A percentile compares a stretch with the other conserved stretches of the same genome.
Evolutionary conservation across 202 grass and related monocot genomes (phyloP).

Genomic region (Brachypodium distachyon): DNA sequence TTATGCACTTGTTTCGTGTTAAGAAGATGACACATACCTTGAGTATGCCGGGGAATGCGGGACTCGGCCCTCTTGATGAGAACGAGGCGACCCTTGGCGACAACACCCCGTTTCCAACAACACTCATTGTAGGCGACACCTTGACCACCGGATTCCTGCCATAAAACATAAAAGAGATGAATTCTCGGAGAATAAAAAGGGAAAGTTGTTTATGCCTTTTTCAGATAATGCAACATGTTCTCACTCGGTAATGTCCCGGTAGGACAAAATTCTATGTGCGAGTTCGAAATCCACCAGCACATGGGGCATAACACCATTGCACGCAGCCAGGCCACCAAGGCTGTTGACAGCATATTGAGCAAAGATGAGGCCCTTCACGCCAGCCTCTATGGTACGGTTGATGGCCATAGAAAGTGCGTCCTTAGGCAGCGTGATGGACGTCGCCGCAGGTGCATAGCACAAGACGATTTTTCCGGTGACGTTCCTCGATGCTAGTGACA

Average conservation of each 20-base stretch:
- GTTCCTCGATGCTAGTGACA: background rate
- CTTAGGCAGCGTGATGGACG: background rate
- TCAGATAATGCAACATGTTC: background rate
- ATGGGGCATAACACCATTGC: background rate
- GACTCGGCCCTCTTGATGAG: constrained; percentile 23
- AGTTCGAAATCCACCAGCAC: constrained; percentile 42
- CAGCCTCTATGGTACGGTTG: background rate
- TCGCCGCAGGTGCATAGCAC: background rate
- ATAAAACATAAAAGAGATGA: background rate
- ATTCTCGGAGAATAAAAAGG: background rate
- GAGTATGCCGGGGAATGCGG: background rate
- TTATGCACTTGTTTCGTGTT: background rate
- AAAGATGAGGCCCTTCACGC: constrained; percentile 41
- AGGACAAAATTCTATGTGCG: background rate
- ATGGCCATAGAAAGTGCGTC: rapidly evolving
- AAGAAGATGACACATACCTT: background rate
- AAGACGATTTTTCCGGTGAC: constrained; percentile 16
- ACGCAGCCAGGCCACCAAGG: rapidly evolving
- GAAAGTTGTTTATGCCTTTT: background rate
- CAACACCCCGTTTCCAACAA: constrained; percentile 9
- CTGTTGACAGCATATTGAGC: background rate
- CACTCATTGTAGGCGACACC: background rate
- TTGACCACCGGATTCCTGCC: background rate
- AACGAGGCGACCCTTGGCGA: constrained; percentile 25
- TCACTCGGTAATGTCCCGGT: background rate